Base-by-base conservation (phyloP, 1,139 yeast species). In the Pichia sp. region DNA sequence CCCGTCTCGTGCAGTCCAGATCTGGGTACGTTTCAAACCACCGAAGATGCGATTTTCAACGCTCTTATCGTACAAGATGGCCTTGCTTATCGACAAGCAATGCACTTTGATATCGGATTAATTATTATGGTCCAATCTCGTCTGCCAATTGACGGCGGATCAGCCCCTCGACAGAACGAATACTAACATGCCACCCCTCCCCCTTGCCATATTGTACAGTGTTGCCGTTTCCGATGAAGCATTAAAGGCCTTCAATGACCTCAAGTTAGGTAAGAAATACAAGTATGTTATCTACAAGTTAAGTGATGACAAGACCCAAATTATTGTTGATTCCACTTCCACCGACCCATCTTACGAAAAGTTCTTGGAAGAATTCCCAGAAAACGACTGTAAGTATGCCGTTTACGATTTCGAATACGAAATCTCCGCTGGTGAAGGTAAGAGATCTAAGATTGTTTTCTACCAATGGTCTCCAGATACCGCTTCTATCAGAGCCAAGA, bases 401-500 rank as follows among this genome's bases (percentile, higher is more conserved):
- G 83, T 94, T 53, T 93, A 90, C 72, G 98, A 91, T 72, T 91
- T 93, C 62, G 97, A 91, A 72, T 93, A 90, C 71, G 96, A 90
- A 68, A 75, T 88, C 55, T 81, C 87, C 58, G 81, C 81, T 42
- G 93, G 90, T 60, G 98, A 93, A 72, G 99, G 99, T 67, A 89
- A 89, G 78, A 86, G 94, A 77, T 84, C 91, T 65, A 93, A 93
- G 79, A 86, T 93, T 63, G 84, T 91, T 52, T 93, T 93, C 73
- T 86, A 70, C 76, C 85, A 94, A 59, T 93, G 99, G 99, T 83
- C 97, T 55, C 99, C 99, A 63, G 99, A 94, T 68, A 86, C 95
- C 53, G 96, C 98, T 46, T 89, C 95, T 54, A 83, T 94, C 63
- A 86, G 90, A 74, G 70, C 94, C 62, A 93, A 93, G 85, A 94